These are phyloP conservation scores for Plasmodium ovale DNA, from an alignment of 169 alveolate species.

Conservation along the genomic window DNA sequence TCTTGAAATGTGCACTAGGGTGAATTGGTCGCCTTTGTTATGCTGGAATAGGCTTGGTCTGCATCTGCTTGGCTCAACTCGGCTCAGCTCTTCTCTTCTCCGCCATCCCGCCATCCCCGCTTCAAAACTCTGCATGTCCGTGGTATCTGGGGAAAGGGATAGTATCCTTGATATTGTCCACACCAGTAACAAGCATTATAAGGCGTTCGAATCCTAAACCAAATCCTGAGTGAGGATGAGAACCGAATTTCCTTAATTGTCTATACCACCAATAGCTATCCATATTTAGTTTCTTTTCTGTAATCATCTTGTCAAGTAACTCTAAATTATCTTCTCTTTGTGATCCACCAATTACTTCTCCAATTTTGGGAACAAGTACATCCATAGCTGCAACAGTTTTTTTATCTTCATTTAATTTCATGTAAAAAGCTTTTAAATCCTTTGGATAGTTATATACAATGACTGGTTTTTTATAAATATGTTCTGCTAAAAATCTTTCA, in stretches of 20 bases:
- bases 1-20: too few species aligned
- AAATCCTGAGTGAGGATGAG: slow-evolving; percentile 98
- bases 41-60: too few species aligned
- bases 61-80: too few species aligned
- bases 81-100: too few species aligned
- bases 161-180: slow-evolving; percentile 98
- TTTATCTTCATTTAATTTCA: slow-evolving; percentile 95
- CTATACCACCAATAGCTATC: slow-evolving; percentile 94
- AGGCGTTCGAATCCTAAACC: slow-evolving; percentile 99
- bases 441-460: slow-evolving; percentile 98
- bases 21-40: too few species aligned
- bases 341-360: slow-evolving; percentile 99
- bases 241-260: slow-evolving; percentile 96
- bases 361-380: slow-evolving; percentile 96
- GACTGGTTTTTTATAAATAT: slow-evolving; percentile 96
- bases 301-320: slow-evolving; percentile 90
- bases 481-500: slow-evolving; percentile 96
- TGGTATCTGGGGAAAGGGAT: slow-evolving; percentile 99
- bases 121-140: slow-evolving; percentile 95
- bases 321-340: slow-evolving; percentile 98
- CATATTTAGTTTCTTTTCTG: slow-evolving; percentile 89
- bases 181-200: slow-evolving; percentile 98
- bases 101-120: background rate
- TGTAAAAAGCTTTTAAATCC: slow-evolving; percentile 96
- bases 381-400: slow-evolving; percentile 98